Evolutionary conservation across 257 asterid species (phyloP).

Genomic region (Primulina tabacum): DNA sequence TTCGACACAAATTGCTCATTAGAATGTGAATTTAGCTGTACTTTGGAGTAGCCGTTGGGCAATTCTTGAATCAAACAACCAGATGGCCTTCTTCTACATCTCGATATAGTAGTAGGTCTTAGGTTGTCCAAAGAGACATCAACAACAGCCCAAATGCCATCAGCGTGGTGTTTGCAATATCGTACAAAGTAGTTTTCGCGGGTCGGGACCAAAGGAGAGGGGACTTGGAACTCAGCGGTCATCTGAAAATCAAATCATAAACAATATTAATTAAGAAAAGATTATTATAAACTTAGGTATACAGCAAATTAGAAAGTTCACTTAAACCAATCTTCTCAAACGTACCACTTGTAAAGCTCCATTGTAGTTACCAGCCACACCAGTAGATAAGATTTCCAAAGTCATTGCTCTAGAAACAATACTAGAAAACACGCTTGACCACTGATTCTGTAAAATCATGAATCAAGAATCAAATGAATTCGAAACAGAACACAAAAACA

Average conservation of each 20-base stretch:
- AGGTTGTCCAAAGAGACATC: conserved; percentile 58
- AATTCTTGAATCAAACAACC: conserved; percentile 60
- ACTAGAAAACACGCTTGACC: conserved; percentile 47
- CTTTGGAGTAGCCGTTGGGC: conserved; percentile 64
- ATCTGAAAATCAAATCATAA: conserved; percentile 30
- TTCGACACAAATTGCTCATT: background rate
- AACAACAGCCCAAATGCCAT: conserved; percentile 55
- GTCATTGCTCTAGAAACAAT: conserved; percentile 45
- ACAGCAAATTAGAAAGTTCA: background rate
- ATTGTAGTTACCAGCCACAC: conserved; percentile 54
- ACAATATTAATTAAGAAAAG: no score
- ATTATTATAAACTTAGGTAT: background rate
- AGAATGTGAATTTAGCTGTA: background rate
- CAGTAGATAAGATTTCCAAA: conserved; percentile 51
- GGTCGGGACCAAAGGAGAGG: conserved; percentile 56
- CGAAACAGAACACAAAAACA: background rate
- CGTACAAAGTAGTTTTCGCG: conserved; percentile 48
- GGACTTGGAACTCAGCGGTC: conserved; percentile 61
- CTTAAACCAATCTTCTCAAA: background rate
- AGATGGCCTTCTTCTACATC: conserved; percentile 54
- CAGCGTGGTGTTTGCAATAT: conserved; percentile 49
- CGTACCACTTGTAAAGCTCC: conserved; percentile 62
- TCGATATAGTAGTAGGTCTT: conserved; percentile 32
- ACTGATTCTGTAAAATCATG: conserved; percentile 35
- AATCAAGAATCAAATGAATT: background rate